Evolutionary conservation across 2,329 filamentous ascomycete genomes (phyloP).

Genomic region (Neofusicoccum sp.): DNA sequence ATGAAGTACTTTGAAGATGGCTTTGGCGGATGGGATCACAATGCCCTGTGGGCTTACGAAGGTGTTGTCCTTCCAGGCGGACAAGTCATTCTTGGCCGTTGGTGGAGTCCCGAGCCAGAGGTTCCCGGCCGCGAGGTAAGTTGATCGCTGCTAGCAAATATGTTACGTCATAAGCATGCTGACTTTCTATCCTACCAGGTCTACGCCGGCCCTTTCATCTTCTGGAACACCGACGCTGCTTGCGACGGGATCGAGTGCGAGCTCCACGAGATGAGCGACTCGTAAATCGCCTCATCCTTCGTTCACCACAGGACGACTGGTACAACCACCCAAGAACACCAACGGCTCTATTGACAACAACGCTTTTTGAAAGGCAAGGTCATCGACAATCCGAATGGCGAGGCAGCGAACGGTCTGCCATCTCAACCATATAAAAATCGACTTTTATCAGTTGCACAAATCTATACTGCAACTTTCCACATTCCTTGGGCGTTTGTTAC

Average conservation of each 20-base stretch:
- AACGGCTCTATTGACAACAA: too few relatives aligned
- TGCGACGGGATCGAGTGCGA: not conserved
- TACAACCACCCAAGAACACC: too few relatives aligned
- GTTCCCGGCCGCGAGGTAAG: slow-evolving; percentile 26
- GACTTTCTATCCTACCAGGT: slow-evolving; percentile 26
- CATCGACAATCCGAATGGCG: not conserved
- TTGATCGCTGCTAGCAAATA: not conserved
- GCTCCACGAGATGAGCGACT: not conserved
- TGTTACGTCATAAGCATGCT: not conserved
- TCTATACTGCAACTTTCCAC: not conserved
- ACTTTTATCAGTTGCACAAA: not conserved
- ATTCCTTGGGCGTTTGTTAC: not conserved
- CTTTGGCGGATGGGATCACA: slow-evolving; percentile 32
- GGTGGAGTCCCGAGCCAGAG: slow-evolving; percentile 45
- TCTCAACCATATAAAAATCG: not conserved
- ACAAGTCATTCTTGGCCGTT: slow-evolving; percentile 50
- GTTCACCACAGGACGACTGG: not conserved
- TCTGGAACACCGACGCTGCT: slow-evolving; percentile 44
- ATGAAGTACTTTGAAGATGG: slow-evolving; percentile 52
- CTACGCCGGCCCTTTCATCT: slow-evolving; percentile 46
- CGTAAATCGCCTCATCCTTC: not conserved
- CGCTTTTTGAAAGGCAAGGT: not conserved
- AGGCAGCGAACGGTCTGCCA: not conserved
- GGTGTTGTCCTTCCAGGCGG: slow-evolving; percentile 52
- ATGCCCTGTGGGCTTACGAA: slow-evolving; percentile 52